A percentile compares a stretch with the other conserved stretches of the same genome.
These are phyloP conservation scores for Phaeoacremonium minimum DNA, from an alignment of 2,329 filamentous ascomycete species.

Conservation along the genomic window DNA sequence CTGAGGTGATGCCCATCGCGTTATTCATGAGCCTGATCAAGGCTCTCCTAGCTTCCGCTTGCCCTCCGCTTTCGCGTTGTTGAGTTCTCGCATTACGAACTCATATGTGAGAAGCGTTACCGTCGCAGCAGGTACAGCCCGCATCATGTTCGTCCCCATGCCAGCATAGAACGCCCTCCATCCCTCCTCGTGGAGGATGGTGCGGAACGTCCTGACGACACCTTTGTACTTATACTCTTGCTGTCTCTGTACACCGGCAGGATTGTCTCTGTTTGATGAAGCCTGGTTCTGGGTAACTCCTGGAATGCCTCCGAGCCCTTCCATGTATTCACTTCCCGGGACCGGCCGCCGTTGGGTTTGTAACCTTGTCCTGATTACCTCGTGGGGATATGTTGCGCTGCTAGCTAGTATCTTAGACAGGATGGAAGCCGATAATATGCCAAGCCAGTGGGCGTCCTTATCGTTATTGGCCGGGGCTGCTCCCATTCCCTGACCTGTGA, in stretches of 20 bases:
- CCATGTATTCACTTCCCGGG: conserved; percentile 47
- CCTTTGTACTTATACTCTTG: conserved; percentile 64
- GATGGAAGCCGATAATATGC: conserved; percentile 83
- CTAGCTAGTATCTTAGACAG: conserved; percentile 93
- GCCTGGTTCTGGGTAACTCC: conserved; percentile 29
- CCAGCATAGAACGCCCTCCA: conserved; percentile 97
- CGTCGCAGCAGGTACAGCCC: conserved; percentile 89
- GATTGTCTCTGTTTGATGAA: conserved; percentile 26
- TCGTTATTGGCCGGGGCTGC: conserved; percentile 51
- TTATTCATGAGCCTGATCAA: not conserved
- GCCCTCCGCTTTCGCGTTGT: conserved; percentile 35
- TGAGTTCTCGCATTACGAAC: conserved; percentile 57
- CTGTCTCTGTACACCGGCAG: conserved; percentile 10
- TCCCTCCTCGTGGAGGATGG: conserved; percentile 85
- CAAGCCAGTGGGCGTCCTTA: conserved; percentile 69
- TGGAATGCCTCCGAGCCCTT: conserved; percentile 43
- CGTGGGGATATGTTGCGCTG: conserved; percentile 93
- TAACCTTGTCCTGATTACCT: conserved; percentile 87
- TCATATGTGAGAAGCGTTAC: conserved; percentile 98
- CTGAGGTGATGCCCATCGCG: not conserved
- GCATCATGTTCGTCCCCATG: conserved; percentile 95
- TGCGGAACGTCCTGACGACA: conserved; percentile 74
- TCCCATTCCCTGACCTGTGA: conserved; percentile 88
- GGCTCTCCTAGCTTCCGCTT: conserved; percentile 19
- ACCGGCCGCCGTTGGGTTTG: conserved; percentile 84